Evolutionary conservation across 2,329 filamentous ascomycete species (phyloP).

Genomic region (Aureobasidium lini): DNA sequence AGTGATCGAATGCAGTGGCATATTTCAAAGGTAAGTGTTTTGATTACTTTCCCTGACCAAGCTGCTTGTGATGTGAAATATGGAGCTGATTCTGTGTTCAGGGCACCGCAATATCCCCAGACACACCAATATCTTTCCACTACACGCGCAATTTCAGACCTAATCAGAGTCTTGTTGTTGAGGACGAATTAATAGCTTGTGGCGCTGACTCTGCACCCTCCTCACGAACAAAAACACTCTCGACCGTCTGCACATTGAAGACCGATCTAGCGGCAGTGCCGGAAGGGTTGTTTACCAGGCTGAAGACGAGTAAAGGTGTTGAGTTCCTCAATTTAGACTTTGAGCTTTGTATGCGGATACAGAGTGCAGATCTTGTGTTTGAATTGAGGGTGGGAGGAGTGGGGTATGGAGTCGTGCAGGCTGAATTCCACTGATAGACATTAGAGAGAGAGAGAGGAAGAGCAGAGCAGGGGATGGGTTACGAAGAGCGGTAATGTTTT

Average conservation of each 20-base stretch:
- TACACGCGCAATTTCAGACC: slow-evolving; percentile 80
- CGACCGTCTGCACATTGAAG: slow-evolving; percentile 71
- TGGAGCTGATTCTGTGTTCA: too few species aligned
- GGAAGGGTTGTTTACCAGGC: slow-evolving; percentile 61
- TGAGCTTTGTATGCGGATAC: slow-evolving; percentile 75
- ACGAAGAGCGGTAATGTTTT: too few species aligned
- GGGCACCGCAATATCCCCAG: slow-evolving; percentile 69
- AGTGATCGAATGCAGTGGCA: slow-evolving; percentile 82
- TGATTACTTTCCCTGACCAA: too few species aligned
- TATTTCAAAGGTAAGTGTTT: slow-evolving; percentile 57
- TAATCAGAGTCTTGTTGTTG: slow-evolving; percentile 60
- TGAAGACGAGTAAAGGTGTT: slow-evolving; percentile 71
- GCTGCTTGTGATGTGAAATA: too few species aligned
- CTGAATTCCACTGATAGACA: slow-evolving; percentile 68
- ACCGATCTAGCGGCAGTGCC: slow-evolving; percentile 72
- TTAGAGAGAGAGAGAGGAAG: too few species aligned
- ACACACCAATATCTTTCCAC: slow-evolving; percentile 69
- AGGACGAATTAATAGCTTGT: slow-evolving; percentile 72
- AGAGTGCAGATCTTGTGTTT: slow-evolving; percentile 69
- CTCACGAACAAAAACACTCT: slow-evolving; percentile 43
- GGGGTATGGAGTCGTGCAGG: slow-evolving; percentile 67
- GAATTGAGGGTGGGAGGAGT: slow-evolving; percentile 74
- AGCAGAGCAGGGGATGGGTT: too few species aligned
- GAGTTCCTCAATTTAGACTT: slow-evolving; percentile 81
- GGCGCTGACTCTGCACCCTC: slow-evolving; percentile 60